Base-by-base conservation (phyloP, 768 basidiomycete species). In the Suillus cothurnatus region DNA sequence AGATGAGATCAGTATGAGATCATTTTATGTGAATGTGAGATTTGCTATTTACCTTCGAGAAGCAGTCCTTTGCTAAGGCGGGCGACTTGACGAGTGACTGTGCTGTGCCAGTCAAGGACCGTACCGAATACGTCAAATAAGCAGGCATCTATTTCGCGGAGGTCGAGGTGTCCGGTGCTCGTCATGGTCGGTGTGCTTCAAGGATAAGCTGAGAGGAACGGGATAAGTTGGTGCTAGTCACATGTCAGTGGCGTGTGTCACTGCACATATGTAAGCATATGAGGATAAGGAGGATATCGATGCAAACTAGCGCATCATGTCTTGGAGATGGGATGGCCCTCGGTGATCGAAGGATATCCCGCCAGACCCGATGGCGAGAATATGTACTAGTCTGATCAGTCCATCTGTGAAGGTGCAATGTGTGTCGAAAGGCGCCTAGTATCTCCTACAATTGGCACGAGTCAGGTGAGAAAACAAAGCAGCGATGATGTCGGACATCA, bases 121-220 rank as follows among this genome's bases (percentile, higher is more conserved):
- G 84, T 86, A 5, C 85, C 85, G 56, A 86, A 80, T 17, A 82
- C 80, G 55, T 86, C 84, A 60, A 85, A 85, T 11, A 83, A 47
- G 41, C 82, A 77, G 8, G 76, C 82, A 38, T 85, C 79, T 28
- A 85, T 71, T 23, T 74, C 72, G 34, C 67, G 64, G 26, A 66
- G 64, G 11, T 66, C 39, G n/a, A n/a, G n/a, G n/a, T n/a, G n/a
- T n/a, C n/a, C n/a, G 3, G 26, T 32, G 15, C 21, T 52, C 19
- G 23, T 19, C 32, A 59, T 59, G 11, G 11, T 28, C 26, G 55
- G 12, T 31, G 26, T 19, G 19, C 28, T 53, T 53, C 28, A 55
- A 55, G 11, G 41, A 43, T 43, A 43, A 43, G 41, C 7, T 50
- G 49, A 26, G 49, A 50, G 23, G 6, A 26, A 26, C 14, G 23